A percentile compares a stretch with the other conserved stretches of the same genome.
Evolutionary conservation across 371 early-diverging fungal species (phyloP).

Genomic region (Mortierella sp.): DNA sequence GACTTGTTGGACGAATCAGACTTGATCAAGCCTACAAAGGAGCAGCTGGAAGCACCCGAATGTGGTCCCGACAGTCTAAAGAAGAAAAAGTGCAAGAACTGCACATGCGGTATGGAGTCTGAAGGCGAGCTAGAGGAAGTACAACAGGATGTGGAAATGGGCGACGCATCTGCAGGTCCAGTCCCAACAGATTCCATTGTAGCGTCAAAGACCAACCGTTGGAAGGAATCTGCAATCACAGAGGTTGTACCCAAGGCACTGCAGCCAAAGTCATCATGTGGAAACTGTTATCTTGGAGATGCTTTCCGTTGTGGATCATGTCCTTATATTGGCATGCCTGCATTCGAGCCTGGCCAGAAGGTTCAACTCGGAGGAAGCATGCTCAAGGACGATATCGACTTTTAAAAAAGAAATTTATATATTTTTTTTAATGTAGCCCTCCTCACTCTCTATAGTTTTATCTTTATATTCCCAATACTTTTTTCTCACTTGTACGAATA

Average conservation of each 20-base stretch:
- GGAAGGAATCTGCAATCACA: slow-evolving; percentile 62
- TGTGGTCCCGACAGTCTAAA: slow-evolving; percentile 77
- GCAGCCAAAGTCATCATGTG: slow-evolving; percentile 69
- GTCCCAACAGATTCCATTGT: slow-evolving; percentile 77
- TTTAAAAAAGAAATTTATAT: slow-evolving; percentile 36
- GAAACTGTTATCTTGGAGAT: slow-evolving; percentile 98
- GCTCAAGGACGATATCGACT: slow-evolving; percentile 69
- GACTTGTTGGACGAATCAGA: slow-evolving; percentile 90
- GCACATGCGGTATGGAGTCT: slow-evolving; percentile 94
- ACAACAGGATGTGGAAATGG: slow-evolving; percentile 28
- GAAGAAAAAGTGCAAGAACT: slow-evolving; percentile 97
- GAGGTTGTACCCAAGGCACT: slow-evolving; percentile 65
- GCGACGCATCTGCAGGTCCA: slow-evolving; percentile 61
- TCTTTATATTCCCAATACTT: slow-evolving; percentile 1
- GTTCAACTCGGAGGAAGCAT: slow-evolving; percentile 80
- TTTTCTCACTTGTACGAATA: slow-evolving; percentile 10
- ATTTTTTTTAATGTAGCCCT: too few species aligned
- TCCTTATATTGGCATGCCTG: slow-evolving; percentile 99
- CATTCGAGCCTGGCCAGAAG: slow-evolving; percentile 98
- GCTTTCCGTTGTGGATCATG: slow-evolving; percentile 99
- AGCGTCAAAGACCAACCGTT: slow-evolving; percentile 34
- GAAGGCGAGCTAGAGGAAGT: slow-evolving; percentile 66
- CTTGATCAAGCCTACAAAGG: slow-evolving; percentile 78
- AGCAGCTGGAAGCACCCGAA: slow-evolving; percentile 75
- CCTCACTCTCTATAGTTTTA: neutral